Percentiles rank a stretch among this genome's conserved stretches.
Conservation (phyloP, 495 filamentous ascomycete genomes). For the Penicillium paxilli region DNA sequence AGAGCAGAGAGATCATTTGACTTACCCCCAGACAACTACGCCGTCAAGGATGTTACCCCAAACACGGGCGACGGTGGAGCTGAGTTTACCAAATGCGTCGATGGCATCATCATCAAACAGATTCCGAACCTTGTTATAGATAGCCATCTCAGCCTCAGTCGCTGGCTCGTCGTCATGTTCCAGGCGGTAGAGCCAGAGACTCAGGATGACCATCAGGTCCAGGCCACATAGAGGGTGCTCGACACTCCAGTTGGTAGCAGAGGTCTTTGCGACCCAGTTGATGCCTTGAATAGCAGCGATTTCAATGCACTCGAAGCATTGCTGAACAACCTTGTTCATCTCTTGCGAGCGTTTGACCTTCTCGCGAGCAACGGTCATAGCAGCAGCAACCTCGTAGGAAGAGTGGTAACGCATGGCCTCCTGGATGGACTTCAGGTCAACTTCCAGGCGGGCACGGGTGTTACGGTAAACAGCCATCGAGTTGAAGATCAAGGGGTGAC, state of each 20-base stretch:
- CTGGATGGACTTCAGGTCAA: slow-evolving; percentile 93
- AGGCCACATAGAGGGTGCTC: slow-evolving; percentile 96
- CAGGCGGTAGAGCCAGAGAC: slow-evolving; percentile 95
- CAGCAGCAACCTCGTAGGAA: slow-evolving; percentile 91
- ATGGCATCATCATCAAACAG: slow-evolving; percentile 89
- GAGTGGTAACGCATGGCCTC: slow-evolving; percentile 97
- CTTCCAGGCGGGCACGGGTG: slow-evolving; percentile 86
- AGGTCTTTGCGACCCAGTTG: slow-evolving; percentile 95
- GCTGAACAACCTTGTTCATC: slow-evolving; percentile 98
- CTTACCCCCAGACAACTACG: slow-evolving; percentile 97
- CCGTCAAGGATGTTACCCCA: slow-evolving; percentile 99
- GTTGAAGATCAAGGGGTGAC: slow-evolving; percentile 98
- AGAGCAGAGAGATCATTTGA: slow-evolving; percentile 19
- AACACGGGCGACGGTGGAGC: slow-evolving; percentile 87
- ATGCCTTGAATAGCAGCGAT: slow-evolving; percentile 93
- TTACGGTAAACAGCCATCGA: slow-evolving; percentile 97
- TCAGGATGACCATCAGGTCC: slow-evolving; percentile 98
- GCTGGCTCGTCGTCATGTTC: slow-evolving; percentile 98
- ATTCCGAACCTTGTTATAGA: slow-evolving; percentile 93
- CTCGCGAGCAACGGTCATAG: slow-evolving; percentile 91
- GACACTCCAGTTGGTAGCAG: slow-evolving; percentile 97
- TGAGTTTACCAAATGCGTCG: slow-evolving; percentile 79
- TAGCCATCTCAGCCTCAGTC: slow-evolving; percentile 83
- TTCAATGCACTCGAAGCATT: slow-evolving; percentile 98
- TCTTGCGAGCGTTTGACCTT: slow-evolving; percentile 91